Percentiles rank a stretch among this genome's conserved stretches.
Evolutionary conservation across 345 rosid species (phyloP).

Genomic region (Eucalyptus shirleyi): DNA sequence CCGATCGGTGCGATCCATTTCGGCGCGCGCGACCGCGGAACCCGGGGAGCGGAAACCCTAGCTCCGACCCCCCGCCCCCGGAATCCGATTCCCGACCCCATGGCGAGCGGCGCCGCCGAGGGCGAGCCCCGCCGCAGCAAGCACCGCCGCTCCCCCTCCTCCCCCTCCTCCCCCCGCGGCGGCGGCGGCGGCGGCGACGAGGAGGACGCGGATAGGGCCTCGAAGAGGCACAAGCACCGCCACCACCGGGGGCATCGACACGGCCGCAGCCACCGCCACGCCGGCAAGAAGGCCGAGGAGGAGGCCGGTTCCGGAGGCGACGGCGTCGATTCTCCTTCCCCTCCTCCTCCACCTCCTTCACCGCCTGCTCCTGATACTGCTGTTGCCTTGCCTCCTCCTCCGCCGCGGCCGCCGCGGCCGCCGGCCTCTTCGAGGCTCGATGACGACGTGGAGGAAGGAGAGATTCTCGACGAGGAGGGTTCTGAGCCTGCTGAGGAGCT

Average conservation of each 20-base stretch:
- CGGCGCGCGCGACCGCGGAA: background rate
- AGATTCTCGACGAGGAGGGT: slow-evolving; percentile 73
- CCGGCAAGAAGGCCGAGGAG: slow-evolving; percentile 47
- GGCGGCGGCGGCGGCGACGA: background rate
- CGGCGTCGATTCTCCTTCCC: slow-evolving; percentile 7
- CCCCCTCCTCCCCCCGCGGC: background rate
- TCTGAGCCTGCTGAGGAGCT: background rate
- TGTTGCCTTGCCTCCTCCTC: background rate
- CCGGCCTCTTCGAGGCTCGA: slow-evolving; percentile 5
- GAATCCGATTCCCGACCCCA: background rate
- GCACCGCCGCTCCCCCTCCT: slow-evolving; percentile 41
- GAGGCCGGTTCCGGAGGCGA: slow-evolving; percentile 15
- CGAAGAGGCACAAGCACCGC: slow-evolving; percentile 77
- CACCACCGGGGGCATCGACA: slow-evolving; percentile 26
- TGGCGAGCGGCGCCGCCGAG: slow-evolving; percentile 32
- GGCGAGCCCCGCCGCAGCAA: slow-evolving; percentile 60
- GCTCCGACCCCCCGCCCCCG: background rate
- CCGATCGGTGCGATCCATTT: background rate
- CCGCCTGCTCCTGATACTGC: background rate
- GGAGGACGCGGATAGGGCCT: slow-evolving; percentile 41
- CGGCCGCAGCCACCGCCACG: slow-evolving; percentile 44
- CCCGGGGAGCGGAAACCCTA: background rate
- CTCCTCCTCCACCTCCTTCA: slow-evolving; percentile 2
- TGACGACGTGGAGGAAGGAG: slow-evolving; percentile 96
- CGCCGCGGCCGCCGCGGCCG: background rate